Evolutionary conservation across 2,329 filamentous ascomycete genomes (phyloP), one percentile per base, ranked within the genome.

Genomic region (Colletotrichum sidae): DNA sequence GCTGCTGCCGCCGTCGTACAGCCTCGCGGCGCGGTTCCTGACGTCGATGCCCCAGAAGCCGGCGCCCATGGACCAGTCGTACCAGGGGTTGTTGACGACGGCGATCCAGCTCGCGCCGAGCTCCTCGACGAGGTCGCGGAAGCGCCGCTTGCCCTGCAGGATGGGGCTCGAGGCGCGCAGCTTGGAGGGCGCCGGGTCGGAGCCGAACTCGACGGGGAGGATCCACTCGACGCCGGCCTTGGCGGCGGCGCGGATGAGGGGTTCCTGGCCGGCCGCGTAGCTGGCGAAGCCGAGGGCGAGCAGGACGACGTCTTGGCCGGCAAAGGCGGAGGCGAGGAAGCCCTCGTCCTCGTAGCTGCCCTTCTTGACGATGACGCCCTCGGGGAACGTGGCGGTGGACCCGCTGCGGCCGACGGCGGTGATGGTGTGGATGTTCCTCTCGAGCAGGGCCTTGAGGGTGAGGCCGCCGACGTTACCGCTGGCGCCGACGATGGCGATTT

Each of bases 1-100:
- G 1, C 79, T 83, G 33, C 80, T 81, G 0, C 90, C 90, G 33
- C 87, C 84, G 65, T 88, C 87, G 62, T 80, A 86, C 25, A 86
- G 71, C 0, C 70, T 67, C 52, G 75, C 77, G 7, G 69, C 73
- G 45, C 70, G 70, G 2, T 67, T 68, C 60, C 70, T 71, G 41
- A 75, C 17, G 60, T 79, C 72, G 54, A 79, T 71, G 1, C 76
- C 76, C 53, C 74, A 71, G 37, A 73, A 64, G 9, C 74, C 75
- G 4, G 65, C 37, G 7, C 53, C 53, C 53, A 78, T 65, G 44
- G 71, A 70, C 69, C 70, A 76, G 55, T 78, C 57, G 34, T 75
- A 70, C 76, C 75, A 78, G 2, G 73, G 75, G 46, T 75, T 77
- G 55, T 69, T 73, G 13, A 70, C 68, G 56, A 78, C 69, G 8